phyloP scores from a whole-genome alignment of 2,329 filamentous ascomycete species.

The Monilinia vaccinii-corymbosi region DNA sequence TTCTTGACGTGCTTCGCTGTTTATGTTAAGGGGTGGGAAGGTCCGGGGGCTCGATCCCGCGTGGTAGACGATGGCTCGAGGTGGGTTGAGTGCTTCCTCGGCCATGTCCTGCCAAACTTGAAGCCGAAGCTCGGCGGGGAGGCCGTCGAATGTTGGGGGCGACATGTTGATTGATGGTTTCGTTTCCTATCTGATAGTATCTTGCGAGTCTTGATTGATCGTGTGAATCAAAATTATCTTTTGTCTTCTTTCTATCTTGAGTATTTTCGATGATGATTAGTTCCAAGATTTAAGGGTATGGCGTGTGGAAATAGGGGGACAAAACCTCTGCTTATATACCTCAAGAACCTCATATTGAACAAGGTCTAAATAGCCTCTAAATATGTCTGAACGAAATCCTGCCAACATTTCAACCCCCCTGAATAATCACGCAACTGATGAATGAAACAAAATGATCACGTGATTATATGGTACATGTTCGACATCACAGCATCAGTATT shows the following conservation, averaged over 20 bases:
- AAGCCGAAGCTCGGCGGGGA: neutral
- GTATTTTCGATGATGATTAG: neutral
- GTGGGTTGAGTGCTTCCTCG: neutral
- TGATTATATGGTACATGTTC: too few relatives aligned
- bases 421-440: too few relatives aligned
- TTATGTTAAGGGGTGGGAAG: too few relatives aligned
- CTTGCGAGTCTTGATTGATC: neutral
- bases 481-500: too few relatives aligned
- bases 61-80: neutral
- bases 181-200: neutral
- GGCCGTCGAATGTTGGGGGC: neutral
- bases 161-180: neutral
- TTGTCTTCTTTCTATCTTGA: neutral
- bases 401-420: too few relatives aligned
- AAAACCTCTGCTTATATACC: neutral
- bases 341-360: too few relatives aligned
- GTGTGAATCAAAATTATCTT: too few relatives aligned
- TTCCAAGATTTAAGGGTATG: neutral
- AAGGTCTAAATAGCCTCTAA: too few relatives aligned
- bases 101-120: neutral
- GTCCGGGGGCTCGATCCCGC: too few relatives aligned
- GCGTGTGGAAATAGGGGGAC: neutral
- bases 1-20: too few relatives aligned
- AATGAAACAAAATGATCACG: too few relatives aligned
- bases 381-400: too few relatives aligned